Evolutionary conservation across 2,329 filamentous ascomycete species (phyloP).

Genomic region (Chaetomiaceae sp.): DNA sequence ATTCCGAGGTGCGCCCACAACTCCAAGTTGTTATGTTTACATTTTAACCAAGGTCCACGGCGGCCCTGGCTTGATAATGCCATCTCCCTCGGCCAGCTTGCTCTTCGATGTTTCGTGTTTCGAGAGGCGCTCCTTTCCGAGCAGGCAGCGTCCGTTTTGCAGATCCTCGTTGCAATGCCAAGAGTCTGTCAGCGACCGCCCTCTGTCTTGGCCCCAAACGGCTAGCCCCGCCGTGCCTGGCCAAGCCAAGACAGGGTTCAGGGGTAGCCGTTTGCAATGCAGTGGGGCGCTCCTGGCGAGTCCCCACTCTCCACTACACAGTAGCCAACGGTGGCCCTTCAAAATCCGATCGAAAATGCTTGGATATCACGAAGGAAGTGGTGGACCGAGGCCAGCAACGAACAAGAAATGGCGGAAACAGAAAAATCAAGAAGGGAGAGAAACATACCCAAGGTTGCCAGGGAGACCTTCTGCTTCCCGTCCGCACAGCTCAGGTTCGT

Average conservation of each 20-base stretch:
- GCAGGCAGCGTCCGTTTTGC: constrained; percentile 6
- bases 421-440: no score
- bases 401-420: no score
- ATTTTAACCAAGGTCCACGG: neutral
- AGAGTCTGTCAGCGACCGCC: constrained; percentile 11
- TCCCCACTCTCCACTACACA: neutral
- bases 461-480: no score
- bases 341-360: no score
- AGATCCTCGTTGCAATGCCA: constrained; percentile 15
- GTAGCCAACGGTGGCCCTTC: no score
- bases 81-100: neutral
- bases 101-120: constrained; percentile 12
- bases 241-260: constrained; percentile 19
- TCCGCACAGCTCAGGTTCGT: no score
- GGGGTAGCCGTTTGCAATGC: constrained; percentile 16
- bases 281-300: neutral
- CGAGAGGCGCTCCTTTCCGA: neutral
- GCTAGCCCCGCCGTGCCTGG: constrained; percentile 18
- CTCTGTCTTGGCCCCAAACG: constrained; percentile 15
- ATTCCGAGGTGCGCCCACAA: no score
- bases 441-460: no score
- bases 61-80: neutral
- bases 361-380: constrained; percentile 5
- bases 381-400: no score
- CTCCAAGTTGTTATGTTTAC: no score